Evolutionary conservation across 306 rosid species (phyloP).

Genomic region (Cucurbita ficifolia): DNA sequence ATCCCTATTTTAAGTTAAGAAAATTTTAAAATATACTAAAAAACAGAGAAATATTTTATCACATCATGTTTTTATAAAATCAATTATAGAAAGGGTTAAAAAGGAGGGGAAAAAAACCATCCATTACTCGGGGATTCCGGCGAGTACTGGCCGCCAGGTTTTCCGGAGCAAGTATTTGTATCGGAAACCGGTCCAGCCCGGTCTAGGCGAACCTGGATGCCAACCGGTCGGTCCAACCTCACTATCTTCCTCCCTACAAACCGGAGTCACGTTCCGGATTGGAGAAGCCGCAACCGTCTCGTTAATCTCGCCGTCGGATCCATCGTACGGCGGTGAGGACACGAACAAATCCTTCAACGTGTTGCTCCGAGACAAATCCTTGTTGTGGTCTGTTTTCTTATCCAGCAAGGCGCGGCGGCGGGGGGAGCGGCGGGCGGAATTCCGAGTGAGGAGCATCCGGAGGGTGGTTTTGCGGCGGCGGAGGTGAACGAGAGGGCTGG

Average conservation of each 20-base stretch:
- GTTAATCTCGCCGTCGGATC: neutral
- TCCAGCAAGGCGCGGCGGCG: constrained; percentile 21
- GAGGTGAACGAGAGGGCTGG: constrained; percentile 56
- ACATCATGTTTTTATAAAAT: neutral
- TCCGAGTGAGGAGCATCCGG: constrained; percentile 44
- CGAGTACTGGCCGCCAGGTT: constrained; percentile 72
- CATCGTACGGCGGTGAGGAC: constrained; percentile 43
- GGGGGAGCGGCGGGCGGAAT: constrained; percentile 20
- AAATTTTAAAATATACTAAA: neutral
- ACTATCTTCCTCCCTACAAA: neutral
- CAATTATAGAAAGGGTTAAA: neutral
- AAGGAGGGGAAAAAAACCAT: neutral
- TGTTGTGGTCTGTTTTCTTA: constrained; percentile 19
- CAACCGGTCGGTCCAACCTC: constrained; percentile 14
- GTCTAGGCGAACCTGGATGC: constrained; percentile 33
- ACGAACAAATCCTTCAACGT: constrained; percentile 59
- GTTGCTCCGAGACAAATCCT: constrained; percentile 29
- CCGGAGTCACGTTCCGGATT: constrained; percentile 1
- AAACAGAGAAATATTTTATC: neutral
- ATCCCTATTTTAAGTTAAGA: neutral
- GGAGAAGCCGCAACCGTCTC: neutral
- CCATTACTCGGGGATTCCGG: constrained; percentile 43
- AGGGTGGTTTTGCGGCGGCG: constrained; percentile 59
- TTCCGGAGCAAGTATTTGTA: constrained; percentile 46
- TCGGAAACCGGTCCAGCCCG: constrained; percentile 60